A percentile compares a stretch with the other conserved stretches of the same genome.
These are phyloP conservation scores for Fusarium newnesense DNA, from an alignment of 2,329 filamentous ascomycete genomes.

Conservation along the genomic window DNA sequence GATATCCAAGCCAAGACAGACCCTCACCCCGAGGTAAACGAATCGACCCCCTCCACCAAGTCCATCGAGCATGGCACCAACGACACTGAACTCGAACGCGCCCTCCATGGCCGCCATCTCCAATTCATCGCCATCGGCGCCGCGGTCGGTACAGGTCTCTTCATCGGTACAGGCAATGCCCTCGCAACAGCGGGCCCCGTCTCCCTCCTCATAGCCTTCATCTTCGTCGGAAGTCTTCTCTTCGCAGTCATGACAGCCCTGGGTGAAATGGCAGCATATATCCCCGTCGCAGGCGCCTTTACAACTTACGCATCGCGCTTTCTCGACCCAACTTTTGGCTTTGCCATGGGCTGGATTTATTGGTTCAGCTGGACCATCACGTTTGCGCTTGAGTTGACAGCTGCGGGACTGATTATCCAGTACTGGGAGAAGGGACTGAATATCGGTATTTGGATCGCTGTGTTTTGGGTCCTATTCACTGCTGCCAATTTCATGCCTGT, in stretches of 20 bases:
- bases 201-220: slow-evolving; percentile 25
- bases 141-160: slow-evolving; percentile 72
- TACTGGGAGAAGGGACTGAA: slow-evolving; percentile 67
- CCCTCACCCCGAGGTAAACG: background rate
- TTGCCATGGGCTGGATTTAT: slow-evolving; percentile 70
- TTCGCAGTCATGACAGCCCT: slow-evolving; percentile 46
- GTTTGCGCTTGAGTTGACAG: slow-evolving; percentile 67
- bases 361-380: slow-evolving; percentile 71
- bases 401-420: slow-evolving; percentile 66
- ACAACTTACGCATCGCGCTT: slow-evolving; percentile 63
- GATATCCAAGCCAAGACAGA: slow-evolving; percentile 16
- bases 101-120: slow-evolving; percentile 69
- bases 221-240: slow-evolving; percentile 16
- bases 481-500: slow-evolving; percentile 68
- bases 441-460: slow-evolving; percentile 68
- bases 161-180: slow-evolving; percentile 53
- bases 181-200: slow-evolving; percentile 16
- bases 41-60: slow-evolving; percentile 16
- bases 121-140: slow-evolving; percentile 63
- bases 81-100: slow-evolving; percentile 62
- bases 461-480: slow-evolving; percentile 65
- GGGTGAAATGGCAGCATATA: slow-evolving; percentile 65
- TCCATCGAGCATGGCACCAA: slow-evolving; percentile 52
- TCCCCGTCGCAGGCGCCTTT: slow-evolving; percentile 66
- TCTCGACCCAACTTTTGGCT: slow-evolving; percentile 65